phyloP scores from a whole-genome alignment of 2,329 filamentous ascomycete genomes.

The Achaetomium macrosporum region DNA sequence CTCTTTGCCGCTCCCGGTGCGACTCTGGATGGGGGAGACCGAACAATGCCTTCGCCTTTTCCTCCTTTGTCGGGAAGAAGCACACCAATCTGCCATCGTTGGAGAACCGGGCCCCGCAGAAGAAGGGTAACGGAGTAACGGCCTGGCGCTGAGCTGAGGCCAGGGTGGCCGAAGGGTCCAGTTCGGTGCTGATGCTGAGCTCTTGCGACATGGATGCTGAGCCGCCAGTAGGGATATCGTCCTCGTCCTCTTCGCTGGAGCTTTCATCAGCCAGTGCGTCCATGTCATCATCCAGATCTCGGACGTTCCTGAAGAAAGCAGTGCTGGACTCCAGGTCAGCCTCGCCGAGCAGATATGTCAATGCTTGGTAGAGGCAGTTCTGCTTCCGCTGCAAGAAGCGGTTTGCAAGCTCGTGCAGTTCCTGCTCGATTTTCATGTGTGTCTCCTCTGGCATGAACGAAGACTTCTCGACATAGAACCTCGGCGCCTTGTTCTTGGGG shows the following conservation, averaged over 20 bases:
- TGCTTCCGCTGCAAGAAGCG: conserved; percentile 52
- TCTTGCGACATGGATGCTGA: conserved; percentile 59
- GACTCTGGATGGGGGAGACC: conserved; percentile 40
- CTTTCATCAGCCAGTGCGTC: conserved; percentile 64
- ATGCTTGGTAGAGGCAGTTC: conserved; percentile 56
- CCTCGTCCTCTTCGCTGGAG: conserved; percentile 77
- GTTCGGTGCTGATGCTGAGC: conserved; percentile 48
- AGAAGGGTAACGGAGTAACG: conserved; percentile 51
- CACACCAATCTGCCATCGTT: conserved; percentile 58
- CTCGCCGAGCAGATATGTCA: conserved; percentile 59
- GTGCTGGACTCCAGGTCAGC: conserved; percentile 55
- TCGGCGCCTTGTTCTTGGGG: conserved; percentile 51
- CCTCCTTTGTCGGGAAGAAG: conserved; percentile 65
- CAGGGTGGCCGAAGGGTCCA: conserved; percentile 43
- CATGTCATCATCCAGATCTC: conserved; percentile 54
- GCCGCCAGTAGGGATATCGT: conserved; percentile 45
- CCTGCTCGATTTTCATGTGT: conserved; percentile 47
- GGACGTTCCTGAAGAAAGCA: conserved; percentile 57
- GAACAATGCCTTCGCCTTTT: conserved; percentile 48
- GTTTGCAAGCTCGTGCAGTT: conserved; percentile 51
- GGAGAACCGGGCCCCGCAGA: conserved; percentile 56
- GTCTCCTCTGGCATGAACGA: conserved; percentile 55
- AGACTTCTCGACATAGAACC: conserved; percentile 56
- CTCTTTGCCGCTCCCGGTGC: conserved; percentile 44
- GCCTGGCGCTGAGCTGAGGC: conserved; percentile 46